Conservation (phyloP, 345 rosid genomes). For the Raphanus sativus region DNA sequence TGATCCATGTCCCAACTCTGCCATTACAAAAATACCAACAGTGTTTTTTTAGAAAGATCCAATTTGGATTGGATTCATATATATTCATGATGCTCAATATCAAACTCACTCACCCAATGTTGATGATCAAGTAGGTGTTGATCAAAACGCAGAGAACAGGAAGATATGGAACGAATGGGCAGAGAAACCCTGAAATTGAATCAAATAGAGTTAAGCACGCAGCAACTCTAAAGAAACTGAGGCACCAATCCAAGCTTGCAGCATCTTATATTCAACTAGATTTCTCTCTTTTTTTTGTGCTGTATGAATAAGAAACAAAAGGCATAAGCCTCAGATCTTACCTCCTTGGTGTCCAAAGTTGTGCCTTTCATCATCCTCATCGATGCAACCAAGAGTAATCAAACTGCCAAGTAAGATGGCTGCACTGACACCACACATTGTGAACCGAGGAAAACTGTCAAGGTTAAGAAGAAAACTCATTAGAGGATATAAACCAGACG, state of each 20-base stretch:
- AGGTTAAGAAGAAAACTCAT: background rate
- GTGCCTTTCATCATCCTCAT: conserved; percentile 64
- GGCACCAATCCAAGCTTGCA: background rate
- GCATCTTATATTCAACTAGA: background rate
- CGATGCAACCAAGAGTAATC: conserved; percentile 54
- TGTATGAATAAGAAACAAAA: background rate
- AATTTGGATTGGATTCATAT: background rate
- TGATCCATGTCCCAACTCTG: conserved; percentile 65
- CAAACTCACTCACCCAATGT: conserved; percentile 56
- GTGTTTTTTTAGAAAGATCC: conserved; percentile 12
- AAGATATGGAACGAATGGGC: conserved; percentile 61
- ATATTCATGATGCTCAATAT: conserved; percentile 5
- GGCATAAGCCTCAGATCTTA: conserved; percentile 23
- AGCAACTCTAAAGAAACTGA: too few relatives aligned
- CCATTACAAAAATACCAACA: conserved; percentile 11
- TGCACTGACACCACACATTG: conserved; percentile 49
- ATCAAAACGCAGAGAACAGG: conserved; percentile 61
- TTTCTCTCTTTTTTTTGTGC: background rate
- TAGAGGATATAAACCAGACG: background rate
- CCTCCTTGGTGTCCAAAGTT: conserved; percentile 73
- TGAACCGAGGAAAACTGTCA: conserved; percentile 51
- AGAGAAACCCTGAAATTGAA: conserved; percentile 51
- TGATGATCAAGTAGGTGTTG: conserved; percentile 56
- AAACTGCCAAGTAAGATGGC: conserved; percentile 56
- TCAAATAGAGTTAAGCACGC: background rate